Evolutionary conservation across 2,329 filamentous ascomycete species (phyloP), one percentile per base, ranked within the genome.

Genomic region (Exophiala lecanii-corni): DNA sequence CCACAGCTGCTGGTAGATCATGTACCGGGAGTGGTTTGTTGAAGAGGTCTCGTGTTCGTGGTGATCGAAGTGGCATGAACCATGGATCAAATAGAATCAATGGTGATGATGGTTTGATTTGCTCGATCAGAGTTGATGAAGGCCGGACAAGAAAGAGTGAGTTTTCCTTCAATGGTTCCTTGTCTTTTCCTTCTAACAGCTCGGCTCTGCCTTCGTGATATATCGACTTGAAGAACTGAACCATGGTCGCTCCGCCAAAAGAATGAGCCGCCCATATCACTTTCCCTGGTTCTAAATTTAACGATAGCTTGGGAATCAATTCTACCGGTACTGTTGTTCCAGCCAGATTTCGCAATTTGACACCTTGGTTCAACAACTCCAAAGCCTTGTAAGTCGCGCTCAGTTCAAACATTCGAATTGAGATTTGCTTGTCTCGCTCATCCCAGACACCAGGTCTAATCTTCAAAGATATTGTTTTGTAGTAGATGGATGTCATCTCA

Each of bases 191-290:
- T 4, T 28, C n/a, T 5, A 18, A 17, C 9, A 15, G n/a, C 30
- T 32, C 12, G 25, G 10, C 2, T 39, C 36, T 6, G 19, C 19
- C 18, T 28, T 25, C 23, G 72, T 64, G 87, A 68, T 82, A 91
- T 7, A 82, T 78, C 37, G 78, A 83, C 67, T 94, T 94, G 36
- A 91, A 66, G 41, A 94, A 76, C 59, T 94, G 88, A 2, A 84
- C 74, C 15, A 79, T 71, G 1, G 84, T 86, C 1, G 85, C 76
- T 1, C 81, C 83, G 16, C 88, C 88, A 54, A 94, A 94, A 13
- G 82, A 88, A 62, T 94, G 88, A 2, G 88, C 88, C 0, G 77
- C 78, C 59, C 86, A 91, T 30, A 81, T 76, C 35, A 94, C 79
- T 38, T 75, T 77, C 1, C 87, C 86, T 0, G 86, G 84, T 4